Conservation (phyloP, 352 stramenopile species). For the Thalassiosira livingstoniorum region DNA sequence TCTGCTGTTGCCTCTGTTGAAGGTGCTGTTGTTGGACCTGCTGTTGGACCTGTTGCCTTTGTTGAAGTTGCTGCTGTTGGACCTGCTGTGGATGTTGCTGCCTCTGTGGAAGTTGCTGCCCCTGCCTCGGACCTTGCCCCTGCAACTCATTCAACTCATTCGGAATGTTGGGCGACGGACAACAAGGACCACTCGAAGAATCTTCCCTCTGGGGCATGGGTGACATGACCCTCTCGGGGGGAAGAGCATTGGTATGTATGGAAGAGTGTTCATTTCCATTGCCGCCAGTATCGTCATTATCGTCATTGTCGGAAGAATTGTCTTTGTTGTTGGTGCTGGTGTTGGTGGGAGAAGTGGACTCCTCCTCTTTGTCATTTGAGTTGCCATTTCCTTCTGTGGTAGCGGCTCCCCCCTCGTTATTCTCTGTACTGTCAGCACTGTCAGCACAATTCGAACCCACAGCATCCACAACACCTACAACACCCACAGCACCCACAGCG, state of each 20-base stretch:
- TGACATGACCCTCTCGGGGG: conserved; percentile 36
- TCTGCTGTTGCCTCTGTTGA: conserved; percentile 4
- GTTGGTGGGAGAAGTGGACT: too few species aligned
- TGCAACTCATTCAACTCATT: conserved; percentile 18
- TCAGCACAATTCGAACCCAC: too few species aligned
- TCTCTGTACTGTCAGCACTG: too few species aligned
- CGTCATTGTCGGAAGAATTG: conserved; percentile 2
- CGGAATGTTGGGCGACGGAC: conserved; percentile 8
- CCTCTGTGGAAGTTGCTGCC: neutral
- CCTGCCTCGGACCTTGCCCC: conserved; percentile 1
- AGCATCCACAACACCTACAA: too few species aligned
- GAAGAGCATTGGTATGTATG: neutral
- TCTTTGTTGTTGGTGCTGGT: too few species aligned
- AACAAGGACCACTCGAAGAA: conserved; percentile 1
- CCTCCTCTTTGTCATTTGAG: too few species aligned
- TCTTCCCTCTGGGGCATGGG: conserved; percentile 53
- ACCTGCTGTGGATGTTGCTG: conserved; percentile 19
- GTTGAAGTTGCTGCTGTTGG: conserved; percentile 31
- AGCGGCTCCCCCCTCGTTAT: too few species aligned
- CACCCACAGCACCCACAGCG: too few species aligned
- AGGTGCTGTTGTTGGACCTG: neutral
- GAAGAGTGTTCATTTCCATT: neutral
- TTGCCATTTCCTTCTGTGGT: too few species aligned
- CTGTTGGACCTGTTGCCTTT: neutral
- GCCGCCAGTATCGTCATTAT: neutral